Conservation (phyloP, 2,329 filamentous ascomycete genomes). For the Fusarium oxysporum region DNA sequence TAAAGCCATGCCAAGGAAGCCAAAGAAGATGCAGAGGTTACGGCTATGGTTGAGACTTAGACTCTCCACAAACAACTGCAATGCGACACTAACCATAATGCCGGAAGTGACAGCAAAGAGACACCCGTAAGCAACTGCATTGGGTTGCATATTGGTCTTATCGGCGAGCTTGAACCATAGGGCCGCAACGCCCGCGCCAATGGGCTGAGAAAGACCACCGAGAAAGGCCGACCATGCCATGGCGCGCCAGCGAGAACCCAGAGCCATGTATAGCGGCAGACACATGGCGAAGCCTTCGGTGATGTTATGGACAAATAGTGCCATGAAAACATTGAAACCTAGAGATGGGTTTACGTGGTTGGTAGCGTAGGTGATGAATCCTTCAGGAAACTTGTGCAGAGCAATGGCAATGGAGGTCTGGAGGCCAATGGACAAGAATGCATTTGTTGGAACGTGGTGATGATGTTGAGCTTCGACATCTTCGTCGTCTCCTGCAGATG, state of each 20-base stretch:
- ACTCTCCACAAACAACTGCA: slow-evolving; percentile 90
- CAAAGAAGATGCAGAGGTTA: slow-evolving; percentile 81
- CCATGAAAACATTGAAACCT: slow-evolving; percentile 92
- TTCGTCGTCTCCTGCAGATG: slow-evolving; percentile 53
- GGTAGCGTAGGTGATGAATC: slow-evolving; percentile 92
- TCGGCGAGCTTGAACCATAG: slow-evolving; percentile 83
- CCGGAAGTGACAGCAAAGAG: slow-evolving; percentile 92
- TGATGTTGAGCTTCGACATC: slow-evolving; percentile 75
- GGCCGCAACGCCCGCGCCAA: slow-evolving; percentile 86
- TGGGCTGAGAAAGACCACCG: slow-evolving; percentile 86
- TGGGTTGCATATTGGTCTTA: slow-evolving; percentile 60
- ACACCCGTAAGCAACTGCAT: slow-evolving; percentile 74
- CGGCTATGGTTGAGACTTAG: slow-evolving; percentile 84
- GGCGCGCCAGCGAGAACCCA: slow-evolving; percentile 81
- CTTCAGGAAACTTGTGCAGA: slow-evolving; percentile 92
- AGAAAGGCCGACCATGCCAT: slow-evolving; percentile 87
- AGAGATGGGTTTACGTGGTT: slow-evolving; percentile 94
- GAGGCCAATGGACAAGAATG: slow-evolving; percentile 93
- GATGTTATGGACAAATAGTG: slow-evolving; percentile 97
- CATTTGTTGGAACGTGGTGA: slow-evolving; percentile 94
- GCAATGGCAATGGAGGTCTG: slow-evolving; percentile 96
- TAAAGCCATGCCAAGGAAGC: slow-evolving; percentile 87
- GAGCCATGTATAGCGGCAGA: slow-evolving; percentile 89
- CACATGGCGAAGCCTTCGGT: slow-evolving; percentile 97
- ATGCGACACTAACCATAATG: slow-evolving; percentile 93